phyloP scores from a whole-genome alignment of 495 filamentous ascomycete genomes.

The Trichoderma parareesei region DNA sequence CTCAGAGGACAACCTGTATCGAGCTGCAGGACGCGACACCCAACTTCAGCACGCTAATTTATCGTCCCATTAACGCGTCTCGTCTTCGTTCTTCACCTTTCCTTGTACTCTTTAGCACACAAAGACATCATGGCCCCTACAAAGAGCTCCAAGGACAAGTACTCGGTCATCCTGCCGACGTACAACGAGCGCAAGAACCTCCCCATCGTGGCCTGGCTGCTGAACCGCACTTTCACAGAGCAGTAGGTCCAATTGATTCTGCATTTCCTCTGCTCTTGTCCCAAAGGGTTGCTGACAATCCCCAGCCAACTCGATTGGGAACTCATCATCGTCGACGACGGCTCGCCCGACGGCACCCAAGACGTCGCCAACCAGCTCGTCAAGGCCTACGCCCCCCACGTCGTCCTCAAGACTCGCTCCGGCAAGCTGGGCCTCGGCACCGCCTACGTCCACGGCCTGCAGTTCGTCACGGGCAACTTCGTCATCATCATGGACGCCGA shows the following conservation, averaged over 20 bases:
- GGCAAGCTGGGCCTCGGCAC: slow-evolving; percentile 96
- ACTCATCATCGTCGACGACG: slow-evolving; percentile 95
- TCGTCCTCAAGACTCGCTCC: slow-evolving; percentile 74
- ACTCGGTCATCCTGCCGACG: slow-evolving; percentile 93
- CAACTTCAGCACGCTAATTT: slow-evolving; percentile 15
- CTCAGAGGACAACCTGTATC: slow-evolving; percentile 8
- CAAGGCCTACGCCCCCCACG: slow-evolving; percentile 68
- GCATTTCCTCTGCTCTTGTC: slow-evolving; percentile 2
- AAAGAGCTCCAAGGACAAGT: slow-evolving; percentile 54
- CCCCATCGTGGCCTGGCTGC: slow-evolving; percentile 88
- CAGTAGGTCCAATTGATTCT: slow-evolving; percentile 41
- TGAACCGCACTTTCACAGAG: slow-evolving; percentile 83
- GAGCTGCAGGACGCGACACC: slow-evolving; percentile 6
- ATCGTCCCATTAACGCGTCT: not conserved
- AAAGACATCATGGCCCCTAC: slow-evolving; percentile 25
- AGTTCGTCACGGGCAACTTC: slow-evolving; percentile 81
- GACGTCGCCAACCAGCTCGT: slow-evolving; percentile 82
- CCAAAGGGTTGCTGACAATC: not conserved
- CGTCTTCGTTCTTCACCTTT: not conserved
- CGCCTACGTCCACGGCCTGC: slow-evolving; percentile 90
- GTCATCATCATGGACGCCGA: slow-evolving; percentile 99
- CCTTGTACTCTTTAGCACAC: not conserved
- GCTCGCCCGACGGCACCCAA: slow-evolving; percentile 91
- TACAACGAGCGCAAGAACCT: slow-evolving; percentile 98
- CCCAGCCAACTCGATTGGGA: slow-evolving; percentile 90